Evolutionary conservation across 345 rosid species (phyloP).

Genomic region (Brassica rapa): DNA sequence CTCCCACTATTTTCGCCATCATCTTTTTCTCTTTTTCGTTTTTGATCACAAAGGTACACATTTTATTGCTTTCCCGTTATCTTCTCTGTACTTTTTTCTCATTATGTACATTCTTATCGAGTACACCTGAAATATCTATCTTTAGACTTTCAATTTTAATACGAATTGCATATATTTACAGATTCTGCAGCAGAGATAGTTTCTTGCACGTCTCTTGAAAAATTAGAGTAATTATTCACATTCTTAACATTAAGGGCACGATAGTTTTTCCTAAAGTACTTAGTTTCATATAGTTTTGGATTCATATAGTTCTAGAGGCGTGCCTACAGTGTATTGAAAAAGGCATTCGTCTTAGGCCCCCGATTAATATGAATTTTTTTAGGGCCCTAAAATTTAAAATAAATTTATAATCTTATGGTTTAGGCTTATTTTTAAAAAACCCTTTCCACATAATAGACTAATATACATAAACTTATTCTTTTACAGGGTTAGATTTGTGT

Average conservation of each 20-base stretch:
- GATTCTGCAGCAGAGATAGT: background rate
- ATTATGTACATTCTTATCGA: constrained; percentile 25
- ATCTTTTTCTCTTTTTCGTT: constrained; percentile 23
- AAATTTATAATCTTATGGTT: too few relatives aligned
- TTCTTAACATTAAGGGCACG: background rate
- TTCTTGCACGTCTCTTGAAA: background rate
- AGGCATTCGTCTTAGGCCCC: too few relatives aligned
- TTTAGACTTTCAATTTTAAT: background rate
- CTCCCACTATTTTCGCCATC: constrained; percentile 30
- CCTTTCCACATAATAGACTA: too few relatives aligned
- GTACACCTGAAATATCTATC: constrained; percentile 23
- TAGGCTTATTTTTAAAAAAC: too few relatives aligned
- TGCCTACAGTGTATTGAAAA: too few relatives aligned
- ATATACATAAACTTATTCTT: too few relatives aligned
- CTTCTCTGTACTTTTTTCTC: constrained; percentile 20
- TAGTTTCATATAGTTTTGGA: background rate
- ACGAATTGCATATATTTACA: constrained; percentile 8
- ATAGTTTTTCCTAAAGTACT: background rate
- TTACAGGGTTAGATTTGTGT: too few relatives aligned
- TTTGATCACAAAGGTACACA: constrained; percentile 28
- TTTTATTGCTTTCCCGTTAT: constrained; percentile 27
- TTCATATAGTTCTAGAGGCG: background rate
- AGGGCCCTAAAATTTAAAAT: too few relatives aligned
- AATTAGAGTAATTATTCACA: background rate
- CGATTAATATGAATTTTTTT: too few relatives aligned